phyloP scores from a whole-genome alignment of 805 yeast genomes.

The Ogataea pilisensis region DNA sequence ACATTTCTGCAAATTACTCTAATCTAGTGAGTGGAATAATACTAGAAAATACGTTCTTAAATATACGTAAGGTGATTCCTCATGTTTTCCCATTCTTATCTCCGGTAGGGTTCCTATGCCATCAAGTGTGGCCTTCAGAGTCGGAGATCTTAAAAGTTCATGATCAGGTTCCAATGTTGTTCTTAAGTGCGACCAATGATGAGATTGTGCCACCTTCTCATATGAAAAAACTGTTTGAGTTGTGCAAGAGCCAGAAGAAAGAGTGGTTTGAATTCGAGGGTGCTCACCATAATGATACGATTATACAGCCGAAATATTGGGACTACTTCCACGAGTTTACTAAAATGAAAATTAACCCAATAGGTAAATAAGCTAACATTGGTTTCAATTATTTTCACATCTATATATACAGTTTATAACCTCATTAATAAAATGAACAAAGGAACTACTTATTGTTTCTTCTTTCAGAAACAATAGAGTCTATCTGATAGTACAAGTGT shows the following conservation, averaged over 20 bases:
- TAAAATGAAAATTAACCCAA: slow-evolving; percentile 38
- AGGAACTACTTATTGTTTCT: too few relatives aligned
- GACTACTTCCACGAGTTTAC: slow-evolving; percentile 55
- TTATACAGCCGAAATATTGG: slow-evolving; percentile 77
- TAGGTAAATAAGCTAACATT: slow-evolving; percentile 13
- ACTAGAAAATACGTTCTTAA: slow-evolving; percentile 82
- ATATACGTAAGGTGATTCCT: slow-evolving; percentile 66
- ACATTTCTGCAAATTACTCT: slow-evolving; percentile 62
- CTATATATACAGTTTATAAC: neutral
- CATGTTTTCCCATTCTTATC: slow-evolving; percentile 67
- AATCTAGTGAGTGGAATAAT: slow-evolving; percentile 56
- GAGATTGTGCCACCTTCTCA: slow-evolving; percentile 91
- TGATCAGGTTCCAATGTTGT: slow-evolving; percentile 56
- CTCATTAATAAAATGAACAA: too few relatives aligned
- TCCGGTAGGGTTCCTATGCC: slow-evolving; percentile 57
- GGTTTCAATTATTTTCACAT: neutral
- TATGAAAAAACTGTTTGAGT: slow-evolving; percentile 55
- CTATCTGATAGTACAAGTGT: too few relatives aligned
- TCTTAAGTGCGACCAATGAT: slow-evolving; percentile 71
- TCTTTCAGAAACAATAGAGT: too few relatives aligned
- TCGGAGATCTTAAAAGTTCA: slow-evolving; percentile 47
- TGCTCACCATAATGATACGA: slow-evolving; percentile 82
- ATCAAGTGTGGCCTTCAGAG: slow-evolving; percentile 83
- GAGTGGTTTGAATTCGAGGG: slow-evolving; percentile 49
- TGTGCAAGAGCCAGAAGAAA: slow-evolving; percentile 50